Evolutionary conservation across 768 basidiomycete genomes (phyloP), one percentile per base, ranked within the genome.

Genomic region (Glaciozyma antarctica): DNA sequence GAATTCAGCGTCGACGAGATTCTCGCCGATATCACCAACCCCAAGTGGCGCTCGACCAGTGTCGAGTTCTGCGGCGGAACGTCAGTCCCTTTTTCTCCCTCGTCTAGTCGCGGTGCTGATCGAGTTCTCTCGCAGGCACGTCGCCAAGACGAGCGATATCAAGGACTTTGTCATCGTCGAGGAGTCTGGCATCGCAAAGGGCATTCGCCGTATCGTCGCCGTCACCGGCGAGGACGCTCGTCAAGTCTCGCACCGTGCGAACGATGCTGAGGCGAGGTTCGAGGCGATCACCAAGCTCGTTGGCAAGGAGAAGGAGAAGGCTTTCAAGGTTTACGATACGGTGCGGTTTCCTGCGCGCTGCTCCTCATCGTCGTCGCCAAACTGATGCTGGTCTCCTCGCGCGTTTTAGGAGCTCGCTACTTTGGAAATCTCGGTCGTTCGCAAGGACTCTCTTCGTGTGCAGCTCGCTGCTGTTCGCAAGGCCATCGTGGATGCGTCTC

Each of bases 51-150:
- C 55, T 79, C 78, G 34, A 95, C 94, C 16, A 92, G 88, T 76
- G 84, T 95, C 68, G 95, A 99, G 78, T 94, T 99, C 75, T 99
- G 95, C 76, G 95, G 95, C 77, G 95, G 95, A 77, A 99, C 95
- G 84, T 91, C 72, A 77, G 89, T 83, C 15, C 3, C 15, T 43
- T 8, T 8, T 53, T 64, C 16, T 58, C n/a, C 19, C 28, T 64
- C 54, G 16, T 30, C 38, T 51, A 17, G 26, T 56, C 22, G 15
- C n/a, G n/a, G 62, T 21, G n/a, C 60, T 65, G 51, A 51, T 28
- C 55, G 60, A 45, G n/a, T 44, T 43, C 13, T 34, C 24, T 63
- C 10, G 6, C 61, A 91, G 90, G 2, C 95, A 99, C 75, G 95
- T 99, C 61, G 83, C 84, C n/a, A 88, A 86, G 78, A 99, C 95